Base-by-base conservation (phyloP, 768 basidiomycete species). In the Tremella mesenterica region DNA sequence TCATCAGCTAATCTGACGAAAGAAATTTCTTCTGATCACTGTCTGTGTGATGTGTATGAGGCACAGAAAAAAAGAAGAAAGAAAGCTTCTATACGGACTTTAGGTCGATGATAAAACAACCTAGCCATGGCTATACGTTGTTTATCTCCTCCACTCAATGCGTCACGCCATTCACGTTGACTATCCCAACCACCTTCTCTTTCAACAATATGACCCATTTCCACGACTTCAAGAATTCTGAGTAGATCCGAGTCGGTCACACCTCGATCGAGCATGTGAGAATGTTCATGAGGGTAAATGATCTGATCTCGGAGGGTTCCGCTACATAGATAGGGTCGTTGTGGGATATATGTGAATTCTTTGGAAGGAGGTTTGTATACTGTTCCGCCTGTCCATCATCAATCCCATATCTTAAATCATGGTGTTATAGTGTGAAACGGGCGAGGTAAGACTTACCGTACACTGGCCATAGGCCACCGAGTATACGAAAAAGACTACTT, bases 111-210 rank as follows among this genome's bases (percentile, higher is more conserved):
- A 72, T 99, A 99, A 70, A 96, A 99, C 61, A 99, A 73, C 61
- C 93, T 77, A 12, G 90, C 93, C 90, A 93, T 96, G 0, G 93
- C 93, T 53, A 97, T 85, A 75, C 92, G 84, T 58, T 97, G 92
- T 72, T 97, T 89, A 72, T 95, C 93, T 18, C 92, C 92, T 1
- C 93, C 92, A 66, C 87, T 90, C 29, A 97, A 75, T 2, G 86
- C 81, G 70, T 95, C 91, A 58, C 88, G 81, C 93, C 93, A 97
- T 66, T 96, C 93, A 44, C 84, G 80, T n/a, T 80, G 78, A 7
- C 79, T 77, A 64, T 87, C 85, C 91, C 91, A 96, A 12, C 93
- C 93, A n/a, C 93, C 93, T 74, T 97, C 93, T 23, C 91, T 81
- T 64, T 88, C 86, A 5, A 96, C 86, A 44, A 96, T 81, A 64